Conservation (phyloP, 768 basidiomycete genomes). For the Mycena haematopus region DNA sequence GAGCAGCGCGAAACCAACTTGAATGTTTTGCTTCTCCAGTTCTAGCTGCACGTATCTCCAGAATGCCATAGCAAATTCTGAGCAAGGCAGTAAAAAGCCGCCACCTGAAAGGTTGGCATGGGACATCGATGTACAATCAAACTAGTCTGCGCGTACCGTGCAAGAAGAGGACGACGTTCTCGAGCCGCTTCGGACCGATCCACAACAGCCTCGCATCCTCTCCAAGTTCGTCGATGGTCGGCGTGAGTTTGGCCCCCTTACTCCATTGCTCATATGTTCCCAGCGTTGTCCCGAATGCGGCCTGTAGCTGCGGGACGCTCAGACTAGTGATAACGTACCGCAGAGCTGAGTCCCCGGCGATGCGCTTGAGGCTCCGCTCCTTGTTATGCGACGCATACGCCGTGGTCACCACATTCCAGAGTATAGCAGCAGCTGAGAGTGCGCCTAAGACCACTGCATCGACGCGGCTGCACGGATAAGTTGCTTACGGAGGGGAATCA, state of each 20-base stretch:
- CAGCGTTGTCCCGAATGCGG: slow-evolving; percentile 31
- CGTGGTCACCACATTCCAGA: slow-evolving; percentile 33
- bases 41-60: slow-evolving; percentile 38
- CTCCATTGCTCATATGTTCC: slow-evolving; percentile 34
- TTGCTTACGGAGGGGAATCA: slow-evolving; percentile 14
- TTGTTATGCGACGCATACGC: slow-evolving; percentile 33
- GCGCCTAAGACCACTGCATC: not conserved
- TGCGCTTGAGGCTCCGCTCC: slow-evolving; percentile 34
- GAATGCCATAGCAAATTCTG: slow-evolving; percentile 33
- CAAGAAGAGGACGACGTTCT: slow-evolving; percentile 40
- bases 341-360: slow-evolving; percentile 30
- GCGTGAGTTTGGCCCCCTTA: slow-evolving; percentile 32
- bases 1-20: slow-evolving; percentile 39
- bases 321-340: slow-evolving; percentile 22
- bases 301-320: slow-evolving; percentile 36
- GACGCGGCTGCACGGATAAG: not conserved
- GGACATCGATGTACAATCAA: not conserved
- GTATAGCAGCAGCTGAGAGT: slow-evolving; percentile 28
- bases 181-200: slow-evolving; percentile 40
- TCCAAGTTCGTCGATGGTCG: slow-evolving; percentile 37
- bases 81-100: slow-evolving; percentile 36
- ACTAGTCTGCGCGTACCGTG: slow-evolving; percentile 34
- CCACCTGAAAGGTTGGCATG: slow-evolving; percentile 36
- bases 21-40: slow-evolving; percentile 32
- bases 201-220: slow-evolving; percentile 39